Base-by-base conservation (phyloP, 2,329 filamentous ascomycete species). In the Trichoderma sp. region DNA sequence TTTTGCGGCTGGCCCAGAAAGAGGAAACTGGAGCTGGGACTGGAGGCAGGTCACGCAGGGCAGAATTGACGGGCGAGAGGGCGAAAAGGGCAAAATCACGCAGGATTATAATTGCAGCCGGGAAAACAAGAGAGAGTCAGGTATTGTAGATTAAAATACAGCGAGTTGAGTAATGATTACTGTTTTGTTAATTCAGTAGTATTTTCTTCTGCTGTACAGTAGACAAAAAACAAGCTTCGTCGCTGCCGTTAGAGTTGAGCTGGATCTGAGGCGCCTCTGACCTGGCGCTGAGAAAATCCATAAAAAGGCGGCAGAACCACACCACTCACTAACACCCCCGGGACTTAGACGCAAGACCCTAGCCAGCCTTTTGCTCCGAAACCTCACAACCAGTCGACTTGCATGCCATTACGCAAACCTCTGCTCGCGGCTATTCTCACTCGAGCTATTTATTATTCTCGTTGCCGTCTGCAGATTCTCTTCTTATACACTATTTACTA, bases 261-360 rank as follows among this genome's bases (percentile, higher is more conserved):
- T 53, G 36, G 11, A 43, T 47, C 55, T 17, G 20, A 62, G 36
- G 30, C 23, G 34, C 32, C 64, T 67, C 32, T 69, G 66, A 69
- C n/a, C 39, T 34, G 39, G 28, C 9, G 43, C 66, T 69, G 30
- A 58, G 30, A 39, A 58, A 50, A 61, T 50, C 43, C 43, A 59
- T 50, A 64, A 55, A 32, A 59, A 71, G 53, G 68, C 61, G 68
- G 68, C 68, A 71, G 62, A 71, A 71, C 61, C 62, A 71, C 61
- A 71, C 68, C 57, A 58, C 65, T 68, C 64, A 68, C 65, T 68
- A 68, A 68, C 43, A 68, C 55, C 63, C 63, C 39, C 43, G 12
- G 17, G 43, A 66, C 63, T 34, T 47, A 57, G 68, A 70, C 68
- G 68, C 68, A 65, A 71, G 47, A 66, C 68, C 61, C 61, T 58